phyloP scores from a whole-genome alignment of 768 basidiomycete species.

The Tulasnella sp. region DNA sequence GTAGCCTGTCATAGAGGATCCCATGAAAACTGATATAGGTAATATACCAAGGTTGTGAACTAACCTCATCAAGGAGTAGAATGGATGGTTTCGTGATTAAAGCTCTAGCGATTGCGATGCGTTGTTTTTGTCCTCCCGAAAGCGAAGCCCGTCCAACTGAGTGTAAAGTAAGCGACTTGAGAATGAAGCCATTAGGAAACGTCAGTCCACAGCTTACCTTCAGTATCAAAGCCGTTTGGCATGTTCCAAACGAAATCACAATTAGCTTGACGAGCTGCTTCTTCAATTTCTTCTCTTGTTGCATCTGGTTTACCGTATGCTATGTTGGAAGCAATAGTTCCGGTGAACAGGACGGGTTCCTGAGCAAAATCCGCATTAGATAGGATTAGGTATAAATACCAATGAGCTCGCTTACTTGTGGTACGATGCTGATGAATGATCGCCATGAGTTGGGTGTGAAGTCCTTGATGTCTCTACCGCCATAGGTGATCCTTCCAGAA shows the following conservation, averaged over 20 bases:
- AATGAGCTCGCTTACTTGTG: slow-evolving; percentile 38
- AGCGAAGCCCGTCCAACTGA: slow-evolving; percentile 56
- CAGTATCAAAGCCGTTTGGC: slow-evolving; percentile 87
- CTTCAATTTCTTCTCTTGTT: slow-evolving; percentile 71
- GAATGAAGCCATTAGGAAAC: background rate
- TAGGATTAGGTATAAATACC: background rate
- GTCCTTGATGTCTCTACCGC: slow-evolving; percentile 83
- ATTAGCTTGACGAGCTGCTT: slow-evolving; percentile 80
- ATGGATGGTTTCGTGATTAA: slow-evolving; percentile 80
- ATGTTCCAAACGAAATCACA: slow-evolving; percentile 94
- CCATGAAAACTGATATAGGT: slow-evolving; percentile 19
- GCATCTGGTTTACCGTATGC: slow-evolving; percentile 69
- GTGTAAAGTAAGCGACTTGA: background rate
- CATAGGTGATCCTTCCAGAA: slow-evolving; percentile 68
- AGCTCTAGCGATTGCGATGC: slow-evolving; percentile 46
- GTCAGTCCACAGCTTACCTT: slow-evolving; percentile 40
- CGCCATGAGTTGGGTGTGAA: slow-evolving; percentile 83
- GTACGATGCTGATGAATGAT: slow-evolving; percentile 79
- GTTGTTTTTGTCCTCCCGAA: slow-evolving; percentile 58
- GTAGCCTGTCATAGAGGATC: slow-evolving; percentile 16
- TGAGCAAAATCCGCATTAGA: slow-evolving; percentile 17
- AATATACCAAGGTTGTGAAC: background rate
- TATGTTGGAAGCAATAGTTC: slow-evolving; percentile 91
- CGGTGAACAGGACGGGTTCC: slow-evolving; percentile 81
- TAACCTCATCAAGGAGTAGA: slow-evolving; percentile 70